These are phyloP conservation scores for Ceratopteris richardii DNA, from an alignment of 75 land plant genomes.

Conservation along the genomic window DNA sequence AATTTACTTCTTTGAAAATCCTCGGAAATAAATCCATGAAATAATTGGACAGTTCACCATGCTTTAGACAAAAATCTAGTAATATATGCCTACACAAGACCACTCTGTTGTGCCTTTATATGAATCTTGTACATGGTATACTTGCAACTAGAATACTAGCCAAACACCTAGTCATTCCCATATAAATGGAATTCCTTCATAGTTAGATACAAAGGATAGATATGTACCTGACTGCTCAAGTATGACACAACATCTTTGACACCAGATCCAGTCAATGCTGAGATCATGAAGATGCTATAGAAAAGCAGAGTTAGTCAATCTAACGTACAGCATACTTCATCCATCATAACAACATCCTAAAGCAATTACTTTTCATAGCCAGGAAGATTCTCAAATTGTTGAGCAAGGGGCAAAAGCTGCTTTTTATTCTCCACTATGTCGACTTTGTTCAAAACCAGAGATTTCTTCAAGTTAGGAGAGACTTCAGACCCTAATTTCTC, in stretches of 20 bases:
- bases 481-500: conserved; percentile 48
- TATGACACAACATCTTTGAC: conserved; percentile 65
- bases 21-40: no score
- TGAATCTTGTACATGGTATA: no score
- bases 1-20: no score
- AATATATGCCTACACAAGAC: no score
- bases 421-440: conserved; percentile 75
- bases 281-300: conserved; percentile 77
- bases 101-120: no score
- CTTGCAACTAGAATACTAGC: no score
- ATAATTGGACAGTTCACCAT: no score
- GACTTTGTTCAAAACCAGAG: conserved; percentile 91
- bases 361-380: conserved; percentile 82
- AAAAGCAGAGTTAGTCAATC: no score
- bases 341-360: no score
- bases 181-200: neutral
- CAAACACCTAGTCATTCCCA: no score
- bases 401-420: conserved; percentile 61
- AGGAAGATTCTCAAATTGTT: conserved; percentile 67
- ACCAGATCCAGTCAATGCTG: conserved; percentile 82
- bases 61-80: no score
- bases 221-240: conserved; percentile 61
- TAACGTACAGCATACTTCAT: no score
- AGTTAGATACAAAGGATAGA: neutral
- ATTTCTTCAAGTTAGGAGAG: conserved; percentile 53